These are phyloP conservation scores for Vigna radiata DNA, from an alignment of 306 rosid species.

Conservation along the genomic window DNA sequence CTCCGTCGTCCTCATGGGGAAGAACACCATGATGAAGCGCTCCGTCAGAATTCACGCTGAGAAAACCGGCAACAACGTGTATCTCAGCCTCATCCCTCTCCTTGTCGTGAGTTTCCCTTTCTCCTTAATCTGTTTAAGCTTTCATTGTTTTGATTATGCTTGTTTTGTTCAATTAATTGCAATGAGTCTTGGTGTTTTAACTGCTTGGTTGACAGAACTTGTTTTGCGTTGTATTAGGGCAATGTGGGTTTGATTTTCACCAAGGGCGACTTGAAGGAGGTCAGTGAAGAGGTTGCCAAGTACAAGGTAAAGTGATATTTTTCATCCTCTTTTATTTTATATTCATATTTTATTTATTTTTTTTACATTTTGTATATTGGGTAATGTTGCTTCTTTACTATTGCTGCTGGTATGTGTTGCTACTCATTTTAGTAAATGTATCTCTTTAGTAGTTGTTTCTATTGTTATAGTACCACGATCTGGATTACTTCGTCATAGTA, in stretches of 20 bases:
- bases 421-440: not conserved
- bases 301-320: slow-evolving; percentile 66
- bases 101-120: slow-evolving; percentile 57
- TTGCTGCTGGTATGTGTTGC: no score
- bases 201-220: not conserved
- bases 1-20: slow-evolving; percentile 88
- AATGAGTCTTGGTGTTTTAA: not conserved
- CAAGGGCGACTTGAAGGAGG: slow-evolving; percentile 94
- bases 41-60: slow-evolving; percentile 73
- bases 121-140: not conserved
- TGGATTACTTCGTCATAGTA: not conserved
- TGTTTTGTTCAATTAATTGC: not conserved
- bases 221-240: slow-evolving; percentile 51
- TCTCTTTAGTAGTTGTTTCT: not conserved
- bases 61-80: slow-evolving; percentile 69
- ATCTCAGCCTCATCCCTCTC: slow-evolving; percentile 80
- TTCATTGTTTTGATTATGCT: no score
- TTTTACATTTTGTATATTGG: not conserved
- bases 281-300: slow-evolving; percentile 90
- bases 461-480: not conserved
- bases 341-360: not conserved
- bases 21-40: slow-evolving; percentile 99
- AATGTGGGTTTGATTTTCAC: slow-evolving; percentile 93
- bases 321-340: not conserved
- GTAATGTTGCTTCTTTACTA: not conserved